Conservation (phyloP, 2,329 filamentous ascomycete species). For the Cladosporium sp. region DNA sequence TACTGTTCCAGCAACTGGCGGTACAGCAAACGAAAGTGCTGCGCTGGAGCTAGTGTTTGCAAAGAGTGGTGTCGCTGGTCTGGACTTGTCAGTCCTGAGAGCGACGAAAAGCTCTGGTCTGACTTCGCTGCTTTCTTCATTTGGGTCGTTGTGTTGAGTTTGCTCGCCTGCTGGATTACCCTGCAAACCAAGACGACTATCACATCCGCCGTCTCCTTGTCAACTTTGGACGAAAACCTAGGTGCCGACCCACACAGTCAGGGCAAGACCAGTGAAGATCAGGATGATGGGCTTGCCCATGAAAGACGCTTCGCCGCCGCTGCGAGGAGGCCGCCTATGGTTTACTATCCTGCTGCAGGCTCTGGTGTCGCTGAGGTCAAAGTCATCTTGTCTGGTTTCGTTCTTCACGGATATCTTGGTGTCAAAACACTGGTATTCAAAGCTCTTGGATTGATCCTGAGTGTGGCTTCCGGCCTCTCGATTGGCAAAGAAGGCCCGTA, state of each 20-base stretch:
- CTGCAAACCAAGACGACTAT: slow-evolving; percentile 91
- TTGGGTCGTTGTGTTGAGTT: slow-evolving; percentile 66
- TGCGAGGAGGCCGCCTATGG: slow-evolving; percentile 62
- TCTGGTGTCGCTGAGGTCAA: slow-evolving; percentile 97
- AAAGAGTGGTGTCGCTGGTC: slow-evolving; percentile 63
- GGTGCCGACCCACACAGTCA: slow-evolving; percentile 58
- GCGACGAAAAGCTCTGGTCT: slow-evolving; percentile 54
- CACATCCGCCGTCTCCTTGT: slow-evolving; percentile 79
- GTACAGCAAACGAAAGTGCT: slow-evolving; percentile 65
- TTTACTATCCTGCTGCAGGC: slow-evolving; percentile 93
- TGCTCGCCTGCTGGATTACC: slow-evolving; percentile 72
- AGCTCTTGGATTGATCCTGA: slow-evolving; percentile 74
- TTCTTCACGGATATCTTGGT: slow-evolving; percentile 92
- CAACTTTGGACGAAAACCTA: slow-evolving; percentile 89
- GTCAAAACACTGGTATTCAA: slow-evolving; percentile 84
- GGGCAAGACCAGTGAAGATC: slow-evolving; percentile 31
- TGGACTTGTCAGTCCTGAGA: slow-evolving; percentile 50
- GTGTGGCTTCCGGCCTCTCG: slow-evolving; percentile 87
- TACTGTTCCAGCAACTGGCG: slow-evolving; percentile 73
- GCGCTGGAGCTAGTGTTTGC: slow-evolving; percentile 52
- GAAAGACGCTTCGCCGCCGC: slow-evolving; percentile 38
- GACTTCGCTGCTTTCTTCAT: slow-evolving; percentile 74
- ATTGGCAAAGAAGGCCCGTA: slow-evolving; percentile 94
- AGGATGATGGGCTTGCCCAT: slow-evolving; percentile 35
- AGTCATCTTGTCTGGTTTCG: slow-evolving; percentile 96